phyloP scores from a whole-genome alignment of 345 rosid genomes.

The Linum usitatissimum region DNA sequence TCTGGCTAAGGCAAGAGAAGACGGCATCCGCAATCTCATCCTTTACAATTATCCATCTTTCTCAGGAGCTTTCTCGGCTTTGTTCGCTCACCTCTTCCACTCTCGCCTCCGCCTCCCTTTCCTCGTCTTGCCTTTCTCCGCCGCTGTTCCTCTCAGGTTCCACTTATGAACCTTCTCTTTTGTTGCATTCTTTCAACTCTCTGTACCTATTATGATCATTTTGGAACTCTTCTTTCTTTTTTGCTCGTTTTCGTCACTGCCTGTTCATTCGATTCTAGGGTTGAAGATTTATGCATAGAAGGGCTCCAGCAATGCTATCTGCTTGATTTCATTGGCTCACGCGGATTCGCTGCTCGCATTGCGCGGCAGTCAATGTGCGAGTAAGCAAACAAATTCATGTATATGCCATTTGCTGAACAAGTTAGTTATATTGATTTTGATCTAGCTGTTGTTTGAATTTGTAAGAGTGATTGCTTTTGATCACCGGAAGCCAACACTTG shows the following conservation, averaged over 20 bases:
- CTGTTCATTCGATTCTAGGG: conserved; percentile 20
- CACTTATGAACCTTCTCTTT: neutral
- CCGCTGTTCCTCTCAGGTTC: conserved; percentile 54
- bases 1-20: conserved; percentile 42
- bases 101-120: conserved; percentile 46
- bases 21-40: conserved; percentile 41
- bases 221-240: neutral
- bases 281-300: conserved; percentile 40
- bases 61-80: conserved; percentile 78
- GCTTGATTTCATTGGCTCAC: conserved; percentile 58
- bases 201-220: neutral
- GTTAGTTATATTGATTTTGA: neutral
- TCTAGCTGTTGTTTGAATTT: neutral
- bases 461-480: conserved; percentile 64
- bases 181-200: neutral
- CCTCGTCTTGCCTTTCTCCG: conserved; percentile 73
- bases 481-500: conserved; percentile 49
- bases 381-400: conserved; percentile 25
- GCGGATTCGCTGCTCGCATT: conserved; percentile 34
- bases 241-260: neutral
- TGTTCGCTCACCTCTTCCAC: conserved; percentile 73
- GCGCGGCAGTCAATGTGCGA: conserved; percentile 34
- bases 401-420: neutral
- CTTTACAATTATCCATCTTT: conserved; percentile 82
- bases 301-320: conserved; percentile 53